These are phyloP conservation scores for Ceratocystis ficicola DNA, from an alignment of 2,329 filamentous ascomycete species.

Conservation along the genomic window DNA sequence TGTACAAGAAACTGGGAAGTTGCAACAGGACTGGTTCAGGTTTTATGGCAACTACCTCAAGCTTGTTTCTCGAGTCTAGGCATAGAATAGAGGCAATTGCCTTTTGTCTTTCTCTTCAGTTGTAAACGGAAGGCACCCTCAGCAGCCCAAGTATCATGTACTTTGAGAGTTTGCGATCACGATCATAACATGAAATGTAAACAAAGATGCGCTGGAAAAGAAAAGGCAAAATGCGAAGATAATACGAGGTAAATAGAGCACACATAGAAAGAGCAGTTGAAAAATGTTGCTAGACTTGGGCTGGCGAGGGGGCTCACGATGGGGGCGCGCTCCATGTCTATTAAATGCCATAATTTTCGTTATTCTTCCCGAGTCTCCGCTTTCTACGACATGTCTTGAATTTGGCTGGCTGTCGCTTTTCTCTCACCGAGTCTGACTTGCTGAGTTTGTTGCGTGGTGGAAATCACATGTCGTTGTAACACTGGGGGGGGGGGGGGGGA, in stretches of 20 bases:
- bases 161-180: not conserved
- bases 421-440: not conserved
- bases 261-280: not conserved
- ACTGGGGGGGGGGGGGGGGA: too few species aligned
- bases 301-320: not conserved
- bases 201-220: not conserved
- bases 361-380: not conserved
- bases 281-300: too few species aligned
- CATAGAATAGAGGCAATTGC: not conserved
- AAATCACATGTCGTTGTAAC: not conserved
- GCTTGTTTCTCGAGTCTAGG: too few species aligned
- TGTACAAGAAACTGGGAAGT: not conserved
- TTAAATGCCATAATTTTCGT: too few species aligned
- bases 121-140: too few species aligned
- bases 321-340: not conserved
- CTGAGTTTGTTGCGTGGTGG: not conserved
- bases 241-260: not conserved
- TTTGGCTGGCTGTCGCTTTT: not conserved
- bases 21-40: too few species aligned
- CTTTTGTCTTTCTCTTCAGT: not conserved
- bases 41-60: too few species aligned
- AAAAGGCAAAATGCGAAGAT: not conserved
- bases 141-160: too few species aligned
- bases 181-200: not conserved
- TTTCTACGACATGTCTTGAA: conserved; percentile 11